A percentile compares a stretch with the other conserved stretches of the same genome.
These are phyloP conservation scores for Solanum megistacrolobum DNA, from an alignment of 257 asterid genomes.

Conservation along the genomic window DNA sequence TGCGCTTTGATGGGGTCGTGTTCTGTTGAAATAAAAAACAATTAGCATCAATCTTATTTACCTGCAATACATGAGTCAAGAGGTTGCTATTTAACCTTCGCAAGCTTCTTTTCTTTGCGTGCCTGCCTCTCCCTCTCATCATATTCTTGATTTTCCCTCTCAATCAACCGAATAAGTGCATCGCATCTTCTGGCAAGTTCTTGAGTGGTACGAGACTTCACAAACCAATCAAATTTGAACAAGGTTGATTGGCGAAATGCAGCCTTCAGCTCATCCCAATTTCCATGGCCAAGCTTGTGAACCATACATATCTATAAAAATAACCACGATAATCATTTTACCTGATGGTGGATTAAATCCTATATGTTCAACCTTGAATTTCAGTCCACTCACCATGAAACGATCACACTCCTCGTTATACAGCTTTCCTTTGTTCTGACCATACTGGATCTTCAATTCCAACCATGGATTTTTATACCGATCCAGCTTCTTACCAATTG, in stretches of 20 bases:
- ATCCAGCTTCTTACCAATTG: slow-evolving; percentile 89
- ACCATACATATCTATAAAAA: slow-evolving; percentile 80
- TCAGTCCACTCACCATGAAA: slow-evolving; percentile 61
- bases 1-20: slow-evolving; percentile 62
- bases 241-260: slow-evolving; percentile 92
- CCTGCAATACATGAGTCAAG: background rate
- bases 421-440: slow-evolving; percentile 98
- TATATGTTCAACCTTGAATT: background rate
- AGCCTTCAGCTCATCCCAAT: slow-evolving; percentile 97
- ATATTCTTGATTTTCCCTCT: slow-evolving; percentile 89
- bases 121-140: slow-evolving; percentile 98
- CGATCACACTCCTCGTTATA: slow-evolving; percentile 99
- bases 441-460: slow-evolving; percentile 91
- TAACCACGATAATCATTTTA: background rate
- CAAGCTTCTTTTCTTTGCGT: slow-evolving; percentile 91
- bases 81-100: slow-evolving; percentile 40
- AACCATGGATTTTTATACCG: slow-evolving; percentile 98
- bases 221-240: slow-evolving; percentile 98
- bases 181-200: slow-evolving; percentile 99
- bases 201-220: slow-evolving; percentile 95
- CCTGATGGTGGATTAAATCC: background rate
- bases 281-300: slow-evolving; percentile 97
- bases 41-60: background rate
- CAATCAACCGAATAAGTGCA: slow-evolving; percentile 82
- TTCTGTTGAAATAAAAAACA: slow-evolving; percentile 17